Conservation (phyloP, 2,329 filamentous ascomycete species). For the Calonectria fujianensis region DNA sequence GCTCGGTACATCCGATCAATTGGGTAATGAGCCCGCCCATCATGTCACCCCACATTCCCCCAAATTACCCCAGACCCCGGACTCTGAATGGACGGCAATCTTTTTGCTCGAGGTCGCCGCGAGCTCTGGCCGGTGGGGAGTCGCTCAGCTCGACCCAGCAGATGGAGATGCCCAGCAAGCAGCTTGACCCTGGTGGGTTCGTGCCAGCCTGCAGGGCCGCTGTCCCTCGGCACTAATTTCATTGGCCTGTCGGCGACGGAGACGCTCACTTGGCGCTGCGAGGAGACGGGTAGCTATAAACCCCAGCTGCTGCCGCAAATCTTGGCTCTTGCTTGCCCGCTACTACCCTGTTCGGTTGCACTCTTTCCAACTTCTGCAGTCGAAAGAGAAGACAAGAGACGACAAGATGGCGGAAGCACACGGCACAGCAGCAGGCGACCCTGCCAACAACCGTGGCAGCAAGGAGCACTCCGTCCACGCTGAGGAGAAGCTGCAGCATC, state of each 20-base stretch:
- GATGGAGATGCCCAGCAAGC: neutral
- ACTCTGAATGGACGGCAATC: conserved; percentile 22
- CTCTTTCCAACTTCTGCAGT: neutral
- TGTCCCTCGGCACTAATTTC: conserved; percentile 8
- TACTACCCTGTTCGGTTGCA: conserved; percentile 11
- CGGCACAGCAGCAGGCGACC: neutral
- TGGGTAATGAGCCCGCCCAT: conserved; percentile 21
- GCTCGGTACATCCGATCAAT: conserved; percentile 22
- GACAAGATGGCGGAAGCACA: conserved; percentile 16
- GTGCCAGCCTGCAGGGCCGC: neutral
- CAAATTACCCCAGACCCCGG: conserved; percentile 34
- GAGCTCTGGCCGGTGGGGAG: neutral
- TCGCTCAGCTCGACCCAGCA: conserved; percentile 18
- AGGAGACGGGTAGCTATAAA: conserved; percentile 13
- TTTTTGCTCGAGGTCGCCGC: neutral
- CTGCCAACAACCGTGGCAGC: neutral
- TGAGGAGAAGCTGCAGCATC: conserved; percentile 6
- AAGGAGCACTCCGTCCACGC: neutral
- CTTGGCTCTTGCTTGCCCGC: conserved; percentile 3
- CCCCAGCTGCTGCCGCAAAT: conserved; percentile 10
- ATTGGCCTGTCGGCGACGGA: neutral
- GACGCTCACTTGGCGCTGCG: neutral
- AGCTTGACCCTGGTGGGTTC: conserved; percentile 2
- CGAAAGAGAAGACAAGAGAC: neutral
- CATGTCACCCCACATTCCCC: conserved; percentile 28